Evolutionary conservation across 371 early-diverging fungal species (phyloP), one percentile per base, ranked within the genome.

Genomic region (Umbelopsis sp.): DNA sequence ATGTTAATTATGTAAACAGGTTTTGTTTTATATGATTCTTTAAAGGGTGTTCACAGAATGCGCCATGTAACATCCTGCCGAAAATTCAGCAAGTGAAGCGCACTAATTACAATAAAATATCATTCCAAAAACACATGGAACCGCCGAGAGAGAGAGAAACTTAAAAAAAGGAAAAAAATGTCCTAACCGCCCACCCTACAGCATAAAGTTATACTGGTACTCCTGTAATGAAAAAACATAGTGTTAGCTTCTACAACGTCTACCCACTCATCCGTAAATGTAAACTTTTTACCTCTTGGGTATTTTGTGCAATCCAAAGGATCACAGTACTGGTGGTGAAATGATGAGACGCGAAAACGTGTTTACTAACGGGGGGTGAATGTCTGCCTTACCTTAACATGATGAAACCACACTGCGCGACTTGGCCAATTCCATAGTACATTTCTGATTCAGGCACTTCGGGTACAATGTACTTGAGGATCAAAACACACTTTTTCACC

Each of bases 401-500:
- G 63, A 93, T 91, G 65, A 89, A 68, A 12, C 83, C 69, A 74
- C 88, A 90, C 68, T 94, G 94, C 14, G 83, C 79, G 1, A 90
- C 84, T 44, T 86, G 86, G 63, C 86, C 83, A 63, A 91, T 80
- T 44, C 92, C 92, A 79, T 91, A 88, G 65, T 89, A 90, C 8
- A 87, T 73, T 11, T 73, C 75, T 38, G 84, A 77, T 1, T 87
- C 90, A 12, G 87, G 82, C n/a, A 88, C 75, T 57, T 57, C 57
- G 38, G 73, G 67, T 18, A 83, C 74, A 52, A 92, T 74, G 69
- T 92, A 93, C 67, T 94, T 94, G 69, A 94, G 72, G 57, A 85
- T 84, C 77, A 91, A 76, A 9, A 91, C 85, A 46, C 91, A 88
- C 93, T 91, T 72, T 22, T 3, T 63, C 22, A 3, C 50, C 53